Base-by-base conservation (phyloP, 2,329 filamentous ascomycete species). In the Microcera coccophila region DNA sequence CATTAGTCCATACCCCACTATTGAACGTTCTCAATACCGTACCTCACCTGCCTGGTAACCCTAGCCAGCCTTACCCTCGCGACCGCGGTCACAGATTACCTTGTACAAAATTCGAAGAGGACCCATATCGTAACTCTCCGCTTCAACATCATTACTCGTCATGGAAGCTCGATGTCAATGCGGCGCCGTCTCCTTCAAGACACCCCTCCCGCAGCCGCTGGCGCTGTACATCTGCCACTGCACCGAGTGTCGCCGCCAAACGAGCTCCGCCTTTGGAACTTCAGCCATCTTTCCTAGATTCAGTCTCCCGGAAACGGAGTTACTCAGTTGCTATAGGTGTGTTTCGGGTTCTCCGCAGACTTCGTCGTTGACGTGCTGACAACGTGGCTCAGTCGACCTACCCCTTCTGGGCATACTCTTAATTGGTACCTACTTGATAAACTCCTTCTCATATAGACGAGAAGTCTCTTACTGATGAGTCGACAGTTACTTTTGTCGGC, bases 201-300 rank as follows among this genome's bases (percentile, higher is more conserved):
- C 82, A 21, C 81, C 84, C 1, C 64, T 75, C 1, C 62, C 71
- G 3, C 69, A 75, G 44, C 83, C 84, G 1, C 64, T 84, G 33
- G 76, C 75, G n/a, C 67, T 86, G 38, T 87, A 83, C 62, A 79
- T 86, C 59, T 87, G 84, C 65, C 84, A 87, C 66, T 87, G 84
- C 62, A 65, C 70, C 42, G 75, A 82, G 59, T 87, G 84, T 62
- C 75, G 78, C 36, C 73, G 76, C 44, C 83, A 86, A 66, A 79
- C 80, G 21, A 71, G 78, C 41, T 82, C 80, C 7, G 81, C 83
- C 1, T 86, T 84, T 62, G 83, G 82, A 20, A 78, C 81, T 22
- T 82, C 80, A 26, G 83, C 83, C 52, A 84, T 85, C 47, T 87
- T 85, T 54, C 83, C 82, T 1, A 70, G 70, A n/a, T 87, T 87